Evolutionary conservation across 805 yeast species (phyloP).

Genomic region (Helenozyma baotianmanensis): DNA sequence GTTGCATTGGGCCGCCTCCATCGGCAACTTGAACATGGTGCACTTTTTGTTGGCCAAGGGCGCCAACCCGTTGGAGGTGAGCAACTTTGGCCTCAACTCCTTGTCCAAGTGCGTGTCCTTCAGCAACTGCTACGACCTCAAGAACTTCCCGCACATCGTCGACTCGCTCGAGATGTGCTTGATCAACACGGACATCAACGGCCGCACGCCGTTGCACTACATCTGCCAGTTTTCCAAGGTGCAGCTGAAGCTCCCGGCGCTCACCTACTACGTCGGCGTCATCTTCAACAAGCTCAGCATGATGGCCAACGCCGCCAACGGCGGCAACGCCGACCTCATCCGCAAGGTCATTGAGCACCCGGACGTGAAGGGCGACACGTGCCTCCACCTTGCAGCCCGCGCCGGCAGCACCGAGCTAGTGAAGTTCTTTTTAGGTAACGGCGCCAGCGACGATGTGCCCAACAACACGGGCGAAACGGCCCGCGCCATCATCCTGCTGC

Average conservation of each 20-base stretch:
- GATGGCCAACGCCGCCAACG: slow-evolving; percentile 25
- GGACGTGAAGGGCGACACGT: slow-evolving; percentile 82
- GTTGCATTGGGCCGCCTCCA: slow-evolving; percentile 96
- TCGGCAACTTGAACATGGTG: slow-evolving; percentile 78
- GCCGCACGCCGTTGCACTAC: slow-evolving; percentile 81
- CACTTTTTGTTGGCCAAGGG: slow-evolving; percentile 73
- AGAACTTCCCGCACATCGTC: slow-evolving; percentile 74
- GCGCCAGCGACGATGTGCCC: slow-evolving; percentile 60
- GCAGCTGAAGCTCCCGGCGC: slow-evolving; percentile 68
- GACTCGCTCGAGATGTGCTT: slow-evolving; percentile 73
- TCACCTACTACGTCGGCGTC: slow-evolving; percentile 76
- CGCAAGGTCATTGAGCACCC: slow-evolving; percentile 65
- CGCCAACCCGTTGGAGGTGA: slow-evolving; percentile 54
- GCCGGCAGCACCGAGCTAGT: slow-evolving; percentile 69
- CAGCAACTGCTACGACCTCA: slow-evolving; percentile 79
- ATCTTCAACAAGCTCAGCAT: slow-evolving; percentile 67
- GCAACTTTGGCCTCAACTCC: slow-evolving; percentile 77
- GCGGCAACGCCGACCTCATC: slow-evolving; percentile 48
- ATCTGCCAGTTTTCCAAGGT: slow-evolving; percentile 67
- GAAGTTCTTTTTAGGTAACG: slow-evolving; percentile 76
- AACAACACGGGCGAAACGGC: slow-evolving; percentile 43
- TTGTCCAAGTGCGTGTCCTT: slow-evolving; percentile 79
- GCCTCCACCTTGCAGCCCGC: slow-evolving; percentile 71
- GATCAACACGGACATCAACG: slow-evolving; percentile 69
- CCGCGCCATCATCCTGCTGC: slow-evolving; percentile 38